Conservation (phyloP, 257 asterid genomes). For the Primulina eburnea region DNA sequence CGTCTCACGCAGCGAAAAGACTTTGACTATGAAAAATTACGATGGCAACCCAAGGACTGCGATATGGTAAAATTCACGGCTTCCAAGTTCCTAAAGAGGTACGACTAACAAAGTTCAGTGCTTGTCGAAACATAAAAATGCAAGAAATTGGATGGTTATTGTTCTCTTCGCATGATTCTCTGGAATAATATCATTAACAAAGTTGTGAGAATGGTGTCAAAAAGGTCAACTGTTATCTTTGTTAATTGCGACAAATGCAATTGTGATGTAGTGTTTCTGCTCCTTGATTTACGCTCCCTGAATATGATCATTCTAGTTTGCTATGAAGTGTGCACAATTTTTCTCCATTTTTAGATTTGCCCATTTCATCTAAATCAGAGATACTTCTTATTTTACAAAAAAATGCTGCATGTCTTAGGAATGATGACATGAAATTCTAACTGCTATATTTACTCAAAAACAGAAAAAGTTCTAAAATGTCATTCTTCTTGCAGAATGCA, state of each 20-base stretch:
- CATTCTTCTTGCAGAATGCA: slow-evolving; percentile 57
- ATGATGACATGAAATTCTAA: background rate
- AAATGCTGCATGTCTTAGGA: slow-evolving; percentile 5
- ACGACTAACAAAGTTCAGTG: slow-evolving; percentile 25
- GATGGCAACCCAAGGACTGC: slow-evolving; percentile 78
- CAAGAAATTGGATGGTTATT: slow-evolving; percentile 1
- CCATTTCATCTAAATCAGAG: slow-evolving; percentile 3
- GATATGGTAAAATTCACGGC: slow-evolving; percentile 70
- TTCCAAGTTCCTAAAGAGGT: slow-evolving; percentile 68
- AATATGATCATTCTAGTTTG: background rate
- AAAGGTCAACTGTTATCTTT: too few relatives aligned
- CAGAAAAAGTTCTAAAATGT: background rate
- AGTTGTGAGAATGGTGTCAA: background rate
- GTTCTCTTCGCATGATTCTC: slow-evolving; percentile 5
- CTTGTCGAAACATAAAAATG: slow-evolving; percentile 16
- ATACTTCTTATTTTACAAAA: background rate
- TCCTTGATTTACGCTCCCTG: background rate
- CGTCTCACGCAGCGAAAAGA: slow-evolving; percentile 83
- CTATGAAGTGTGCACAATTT: background rate
- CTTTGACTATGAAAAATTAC: slow-evolving; percentile 80
- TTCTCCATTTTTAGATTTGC: background rate
- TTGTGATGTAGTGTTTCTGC: background rate
- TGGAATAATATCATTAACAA: slow-evolving; percentile 1
- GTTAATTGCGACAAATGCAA: background rate
- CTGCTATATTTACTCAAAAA: background rate